Conservation (phyloP, 768 basidiomycete species). For the Pisolithus marmoratus region DNA sequence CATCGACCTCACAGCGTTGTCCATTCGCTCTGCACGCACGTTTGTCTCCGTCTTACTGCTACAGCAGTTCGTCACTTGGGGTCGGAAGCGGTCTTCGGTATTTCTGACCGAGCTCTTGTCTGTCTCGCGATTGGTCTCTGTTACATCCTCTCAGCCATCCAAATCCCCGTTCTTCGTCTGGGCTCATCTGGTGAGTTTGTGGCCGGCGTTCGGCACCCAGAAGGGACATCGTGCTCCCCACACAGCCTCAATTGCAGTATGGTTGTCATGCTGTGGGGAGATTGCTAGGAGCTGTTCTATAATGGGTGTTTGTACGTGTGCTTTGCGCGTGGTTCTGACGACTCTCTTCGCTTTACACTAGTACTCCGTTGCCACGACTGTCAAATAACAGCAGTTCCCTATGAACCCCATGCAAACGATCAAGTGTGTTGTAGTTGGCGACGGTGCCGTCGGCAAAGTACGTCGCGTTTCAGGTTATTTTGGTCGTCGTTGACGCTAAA, state of each 20-base stretch:
- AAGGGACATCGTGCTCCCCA: constrained; percentile 9
- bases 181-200: constrained; percentile 20
- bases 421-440: constrained; percentile 96
- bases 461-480: constrained; percentile 22
- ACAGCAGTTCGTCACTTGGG: too few relatives aligned
- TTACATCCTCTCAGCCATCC: constrained; percentile 15
- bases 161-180: constrained; percentile 13
- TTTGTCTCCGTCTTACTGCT: not conserved
- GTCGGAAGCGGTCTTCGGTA: not conserved
- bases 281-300: constrained; percentile 12
- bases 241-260: constrained; percentile 19
- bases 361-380: constrained; percentile 13
- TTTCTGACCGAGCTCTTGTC: constrained; percentile 3
- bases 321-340: constrained; percentile 7
- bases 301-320: constrained; percentile 22
- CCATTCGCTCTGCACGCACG: constrained; percentile 13
- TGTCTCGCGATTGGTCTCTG: constrained; percentile 23
- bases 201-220: constrained; percentile 3
- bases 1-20: constrained; percentile 18
- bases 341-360: constrained; percentile 1
- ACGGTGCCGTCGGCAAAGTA: constrained; percentile 98
- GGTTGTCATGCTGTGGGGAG: constrained; percentile 28
- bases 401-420: constrained; percentile 79
- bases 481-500: not conserved
- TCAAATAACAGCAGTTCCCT: constrained; percentile 7